A percentile compares a stretch with the other conserved stretches of the same genome.
Evolutionary conservation across 2,329 filamentous ascomycete species (phyloP).

Genomic region (Clarireedia monteithiana): DNA sequence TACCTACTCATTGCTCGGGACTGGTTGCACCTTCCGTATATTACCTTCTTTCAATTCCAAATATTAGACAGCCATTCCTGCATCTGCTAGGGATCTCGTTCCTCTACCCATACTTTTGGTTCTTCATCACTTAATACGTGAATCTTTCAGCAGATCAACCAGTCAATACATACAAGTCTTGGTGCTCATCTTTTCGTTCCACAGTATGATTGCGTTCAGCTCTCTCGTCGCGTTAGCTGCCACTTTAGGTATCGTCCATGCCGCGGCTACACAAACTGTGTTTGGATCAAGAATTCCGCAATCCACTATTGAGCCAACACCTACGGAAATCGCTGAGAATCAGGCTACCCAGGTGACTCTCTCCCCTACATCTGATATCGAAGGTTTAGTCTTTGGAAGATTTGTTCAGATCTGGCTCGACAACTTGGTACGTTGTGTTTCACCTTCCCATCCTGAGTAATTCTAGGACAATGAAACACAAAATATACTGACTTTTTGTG

Average conservation of each 20-base stretch:
- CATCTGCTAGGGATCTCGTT: too few relatives aligned
- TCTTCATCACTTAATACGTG: too few relatives aligned
- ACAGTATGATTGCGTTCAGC: too few relatives aligned
- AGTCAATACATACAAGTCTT: background rate
- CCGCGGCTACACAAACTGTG: background rate
- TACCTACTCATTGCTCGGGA: too few relatives aligned
- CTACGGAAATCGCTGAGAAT: constrained; percentile 31
- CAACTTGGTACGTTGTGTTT: constrained; percentile 37
- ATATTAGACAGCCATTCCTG: too few relatives aligned
- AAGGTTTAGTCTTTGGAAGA: constrained; percentile 49
- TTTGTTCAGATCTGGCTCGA: constrained; percentile 54
- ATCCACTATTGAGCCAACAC: constrained; percentile 15
- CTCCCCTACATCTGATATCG: constrained; percentile 38
- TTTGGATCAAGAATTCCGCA: background rate
- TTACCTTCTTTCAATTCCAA: too few relatives aligned
- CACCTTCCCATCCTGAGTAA: background rate
- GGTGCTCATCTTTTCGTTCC: too few relatives aligned
- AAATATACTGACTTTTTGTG: background rate
- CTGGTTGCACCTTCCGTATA: too few relatives aligned
- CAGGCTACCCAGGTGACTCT: constrained; percentile 38
- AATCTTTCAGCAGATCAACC: background rate
- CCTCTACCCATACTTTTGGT: too few relatives aligned
- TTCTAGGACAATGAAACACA: background rate
- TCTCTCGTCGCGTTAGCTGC: background rate
- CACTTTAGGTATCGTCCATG: background rate